Percentiles rank a stretch among this genome's conserved stretches.
phyloP scores from a whole-genome alignment of 2,329 filamentous ascomycete genomes.

The Fusarium foetens region DNA sequence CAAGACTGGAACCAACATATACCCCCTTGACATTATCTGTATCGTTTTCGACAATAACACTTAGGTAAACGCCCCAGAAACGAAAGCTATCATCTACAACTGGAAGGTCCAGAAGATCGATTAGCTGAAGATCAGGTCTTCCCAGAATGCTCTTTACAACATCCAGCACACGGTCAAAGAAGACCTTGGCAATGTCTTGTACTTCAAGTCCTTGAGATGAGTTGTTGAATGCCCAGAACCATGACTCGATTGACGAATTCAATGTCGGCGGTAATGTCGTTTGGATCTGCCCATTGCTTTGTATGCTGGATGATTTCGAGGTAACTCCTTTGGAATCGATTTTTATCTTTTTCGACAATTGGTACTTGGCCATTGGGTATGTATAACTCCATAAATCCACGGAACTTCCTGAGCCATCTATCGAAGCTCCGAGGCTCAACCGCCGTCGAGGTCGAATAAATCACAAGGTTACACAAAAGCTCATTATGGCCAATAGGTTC shows the following conservation, averaged over 20 bases:
- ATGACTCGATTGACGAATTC: neutral
- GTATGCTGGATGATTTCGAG: neutral
- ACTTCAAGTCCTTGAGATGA: neutral
- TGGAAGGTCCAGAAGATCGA: neutral
- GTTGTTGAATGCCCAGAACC: neutral
- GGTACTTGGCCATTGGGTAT: neutral
- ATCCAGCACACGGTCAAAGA: neutral
- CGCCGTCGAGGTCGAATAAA: too few relatives aligned
- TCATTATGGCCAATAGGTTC: too few relatives aligned
- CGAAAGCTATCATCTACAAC: neutral
- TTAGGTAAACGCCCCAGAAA: neutral
- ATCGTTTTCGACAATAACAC: neutral
- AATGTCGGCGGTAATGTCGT: neutral
- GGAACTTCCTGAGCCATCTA: too few relatives aligned
- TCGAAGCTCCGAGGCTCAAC: too few relatives aligned
- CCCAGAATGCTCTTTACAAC: neutral
- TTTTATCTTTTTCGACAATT: neutral
- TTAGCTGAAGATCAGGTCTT: neutral
- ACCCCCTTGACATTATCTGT: neutral
- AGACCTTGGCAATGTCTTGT: too few relatives aligned
- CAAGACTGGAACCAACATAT: neutral
- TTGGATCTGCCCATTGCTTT: neutral
- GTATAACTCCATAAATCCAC: neutral
- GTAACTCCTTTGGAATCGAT: neutral
- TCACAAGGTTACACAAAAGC: too few relatives aligned